Evolutionary conservation across 2,329 filamentous ascomycete species (phyloP).

Genomic region (Lasiodiplodia sp.): DNA sequence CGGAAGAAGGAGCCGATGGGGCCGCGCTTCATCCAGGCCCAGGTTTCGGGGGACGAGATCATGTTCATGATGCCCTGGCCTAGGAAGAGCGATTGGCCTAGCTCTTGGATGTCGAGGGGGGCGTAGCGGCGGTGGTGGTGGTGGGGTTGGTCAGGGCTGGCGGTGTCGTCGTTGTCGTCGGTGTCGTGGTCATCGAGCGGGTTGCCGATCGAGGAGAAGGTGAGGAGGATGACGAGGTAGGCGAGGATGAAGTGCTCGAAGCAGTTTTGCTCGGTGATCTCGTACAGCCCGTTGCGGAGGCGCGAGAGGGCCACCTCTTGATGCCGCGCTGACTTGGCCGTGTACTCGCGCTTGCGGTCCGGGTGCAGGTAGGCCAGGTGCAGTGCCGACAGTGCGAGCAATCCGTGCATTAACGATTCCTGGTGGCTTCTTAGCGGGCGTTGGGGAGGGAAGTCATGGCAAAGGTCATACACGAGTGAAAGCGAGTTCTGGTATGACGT

Average conservation of each 20-base stretch:
- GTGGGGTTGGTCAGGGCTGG: not conserved
- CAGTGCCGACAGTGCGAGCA: slow-evolving; percentile 5
- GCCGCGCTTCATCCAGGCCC: not conserved
- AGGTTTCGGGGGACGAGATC: not conserved
- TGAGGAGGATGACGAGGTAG: slow-evolving; percentile 13
- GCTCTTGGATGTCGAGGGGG: slow-evolving; percentile 1
- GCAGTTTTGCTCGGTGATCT: slow-evolving; percentile 9
- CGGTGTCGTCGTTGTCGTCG: not conserved
- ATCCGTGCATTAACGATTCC: slow-evolving; percentile 10
- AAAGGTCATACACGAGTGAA: not conserved
- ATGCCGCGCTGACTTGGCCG: slow-evolving; percentile 7
- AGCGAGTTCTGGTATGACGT: not conserved
- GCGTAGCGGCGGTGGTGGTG: not conserved
- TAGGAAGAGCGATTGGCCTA: slow-evolving; percentile 14
- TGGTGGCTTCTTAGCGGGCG: not conserved
- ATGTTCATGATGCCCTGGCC: slow-evolving; percentile 19
- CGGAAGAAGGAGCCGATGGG: not conserved
- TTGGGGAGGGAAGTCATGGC: no score
- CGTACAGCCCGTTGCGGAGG: slow-evolving; percentile 2
- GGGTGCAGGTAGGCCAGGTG: slow-evolving; percentile 9
- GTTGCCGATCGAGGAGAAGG: slow-evolving; percentile 12
- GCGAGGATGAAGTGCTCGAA: slow-evolving; percentile 14
- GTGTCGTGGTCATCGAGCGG: not conserved
- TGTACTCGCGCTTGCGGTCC: slow-evolving; percentile 1
- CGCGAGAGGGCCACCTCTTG: slow-evolving; percentile 15